Percentiles rank a stretch among this genome's conserved stretches.
Evolutionary conservation across 2,329 filamentous ascomycete genomes (phyloP).

Genomic region (Pseudopithomyces maydicus): DNA sequence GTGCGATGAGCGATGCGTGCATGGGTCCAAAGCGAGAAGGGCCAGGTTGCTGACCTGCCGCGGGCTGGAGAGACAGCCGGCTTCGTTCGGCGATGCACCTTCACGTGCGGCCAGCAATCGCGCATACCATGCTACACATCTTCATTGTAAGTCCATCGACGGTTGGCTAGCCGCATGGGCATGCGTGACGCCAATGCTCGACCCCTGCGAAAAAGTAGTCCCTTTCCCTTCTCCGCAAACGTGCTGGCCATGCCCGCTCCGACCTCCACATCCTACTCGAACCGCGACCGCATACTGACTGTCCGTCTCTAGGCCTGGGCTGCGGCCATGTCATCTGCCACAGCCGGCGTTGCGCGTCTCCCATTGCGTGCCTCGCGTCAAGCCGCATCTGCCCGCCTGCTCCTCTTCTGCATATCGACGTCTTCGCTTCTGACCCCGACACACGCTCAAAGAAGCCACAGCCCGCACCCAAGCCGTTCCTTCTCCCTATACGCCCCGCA

Average conservation of each 20-base stretch:
- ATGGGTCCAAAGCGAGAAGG: not conserved
- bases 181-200: conserved; percentile 38
- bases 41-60: conserved; percentile 6
- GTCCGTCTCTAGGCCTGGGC: conserved; percentile 34
- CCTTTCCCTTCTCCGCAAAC: conserved; percentile 27
- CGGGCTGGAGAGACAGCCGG: not conserved
- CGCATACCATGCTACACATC: conserved; percentile 20
- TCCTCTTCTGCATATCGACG: conserved; percentile 38
- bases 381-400: conserved; percentile 32
- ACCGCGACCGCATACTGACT: conserved; percentile 24
- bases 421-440: conserved; percentile 31
- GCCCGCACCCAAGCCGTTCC: conserved; percentile 19
- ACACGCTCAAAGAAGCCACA: conserved; percentile 23
- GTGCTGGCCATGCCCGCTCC: conserved; percentile 26
- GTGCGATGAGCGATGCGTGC: conserved; percentile 3
- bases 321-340: conserved; percentile 45
- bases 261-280: conserved; percentile 7
- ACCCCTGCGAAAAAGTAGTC: conserved; percentile 36
- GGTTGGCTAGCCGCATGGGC: conserved; percentile 33
- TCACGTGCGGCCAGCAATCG: not conserved
- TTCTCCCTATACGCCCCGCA: conserved; percentile 23
- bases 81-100: not conserved
- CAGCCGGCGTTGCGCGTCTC: conserved; percentile 32
- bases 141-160: conserved; percentile 26
- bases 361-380: conserved; percentile 24